Evolutionary conservation across 225 moss, liverwort and hornwort genomes (phyloP).

Genomic region (Neckera pumila): DNA sequence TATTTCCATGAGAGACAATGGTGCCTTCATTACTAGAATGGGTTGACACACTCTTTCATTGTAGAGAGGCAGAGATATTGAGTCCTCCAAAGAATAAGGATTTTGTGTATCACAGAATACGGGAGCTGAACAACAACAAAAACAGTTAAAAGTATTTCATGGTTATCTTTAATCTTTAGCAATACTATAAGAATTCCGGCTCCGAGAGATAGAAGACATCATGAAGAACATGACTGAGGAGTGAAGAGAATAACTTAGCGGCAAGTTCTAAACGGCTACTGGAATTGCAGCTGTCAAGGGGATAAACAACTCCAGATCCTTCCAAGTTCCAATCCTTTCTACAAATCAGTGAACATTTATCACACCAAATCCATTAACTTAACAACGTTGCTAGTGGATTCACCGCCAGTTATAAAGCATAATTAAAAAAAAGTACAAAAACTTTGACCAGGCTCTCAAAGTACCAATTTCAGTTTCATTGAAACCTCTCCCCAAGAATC

Average conservation of each 20-base stretch:
- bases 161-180: neutral
- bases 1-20: neutral
- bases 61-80: neutral
- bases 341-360: constrained; percentile 68
- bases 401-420: too few relatives aligned
- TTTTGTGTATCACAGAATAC: neutral
- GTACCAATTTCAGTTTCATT: too few relatives aligned
- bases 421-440: too few relatives aligned
- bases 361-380: neutral
- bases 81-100: neutral
- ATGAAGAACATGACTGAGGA: constrained; percentile 57
- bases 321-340: constrained; percentile 62
- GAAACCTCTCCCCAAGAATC: too few relatives aligned
- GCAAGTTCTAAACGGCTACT: constrained; percentile 18
- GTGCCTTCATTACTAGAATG: neutral
- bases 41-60: neutral
- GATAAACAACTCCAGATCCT: constrained; percentile 59
- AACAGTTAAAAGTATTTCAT: neutral
- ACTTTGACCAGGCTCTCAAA: too few relatives aligned
- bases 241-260: constrained; percentile 8
- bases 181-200: constrained; percentile 30
- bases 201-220: constrained; percentile 39
- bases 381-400: too few relatives aligned
- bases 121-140: neutral
- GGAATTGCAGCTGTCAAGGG: neutral